Evolutionary conservation across 768 basidiomycete species (phyloP), one percentile per base, ranked within the genome.

Genomic region (Multifurca ochricompacta): DNA sequence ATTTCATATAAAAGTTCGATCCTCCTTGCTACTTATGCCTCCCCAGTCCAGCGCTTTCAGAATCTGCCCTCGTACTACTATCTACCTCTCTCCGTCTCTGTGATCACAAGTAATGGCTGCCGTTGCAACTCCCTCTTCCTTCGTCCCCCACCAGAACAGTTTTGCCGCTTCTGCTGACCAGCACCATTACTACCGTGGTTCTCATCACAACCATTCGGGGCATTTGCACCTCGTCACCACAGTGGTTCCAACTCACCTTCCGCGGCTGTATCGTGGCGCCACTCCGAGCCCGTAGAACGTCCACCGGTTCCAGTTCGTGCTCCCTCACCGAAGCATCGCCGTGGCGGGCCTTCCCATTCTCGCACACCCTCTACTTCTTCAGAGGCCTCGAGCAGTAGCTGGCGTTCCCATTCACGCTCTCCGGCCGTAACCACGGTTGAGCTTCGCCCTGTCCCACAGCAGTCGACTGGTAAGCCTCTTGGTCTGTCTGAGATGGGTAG

Each of bases 181-280:
- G 16, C 35, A 44, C 6, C 48, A 40, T 23, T 47, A 18, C 21
- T 27, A 25, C 18, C 46, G 48, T 21, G 21, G 32, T 31, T 28
- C 32, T 3, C 39, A 21, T 5, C 44, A 19, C 21, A 56, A 51
- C 44, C 44, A 10, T 59, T 58, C 18, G 51, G 36, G 23, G 59
- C 57, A 1, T 59, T 60, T 49, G 13, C 48, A 32, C 39, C 48
- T 21, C 57, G 36, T 39, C 57, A 42, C 18, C 37, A 40, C 16
- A 30, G 45, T 19, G 18, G 34, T 32, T 4, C 35, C 27, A 32
- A 37, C 8, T 53, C 47, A 16, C 35, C 37, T 30, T 54, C 56
- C 3, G 16, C 35, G 6, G 44, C 28, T 23, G 14, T 28, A 10
- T 59, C 59, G 4, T 60, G 59, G 59, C 56, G 59, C 40, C 23